Evolutionary conservation across 2,329 filamentous ascomycete genomes (phyloP), one percentile per base, ranked within the genome.

Genomic region (Monosporascus sp.): DNA sequence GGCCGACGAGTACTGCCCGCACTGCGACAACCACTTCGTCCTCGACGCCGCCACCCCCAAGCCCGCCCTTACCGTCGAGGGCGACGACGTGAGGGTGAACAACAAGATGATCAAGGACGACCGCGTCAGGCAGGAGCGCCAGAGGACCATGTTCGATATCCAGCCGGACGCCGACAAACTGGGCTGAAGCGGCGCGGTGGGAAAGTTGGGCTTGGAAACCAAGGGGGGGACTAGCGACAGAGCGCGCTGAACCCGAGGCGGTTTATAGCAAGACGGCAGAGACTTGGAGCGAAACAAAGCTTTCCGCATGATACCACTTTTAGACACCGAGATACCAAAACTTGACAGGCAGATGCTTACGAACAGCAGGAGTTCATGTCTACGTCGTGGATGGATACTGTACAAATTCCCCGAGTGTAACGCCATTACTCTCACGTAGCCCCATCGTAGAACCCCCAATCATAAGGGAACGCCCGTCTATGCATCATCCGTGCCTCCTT

Each of bases 21-120:
- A 97, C 76, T 99, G 94, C 78, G 94, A 99, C 70, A 99, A 99
- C 76, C 95, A 99, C 74, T 99, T 92, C 68, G 88, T 99, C 40
- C 79, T 99, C 59, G 92, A 97, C 5, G 95, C 94, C 50, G 73
- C 88, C 62, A 90, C 87, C 5, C 90, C 94, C 22, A 89, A 95
- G 73, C 83, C 92, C 9, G 82, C 88, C 37, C 75, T 99, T 50
- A 84, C 92, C 61, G 82, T 99, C 50, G 94, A 99, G 76, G 90
- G 93, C 56, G 93, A 95, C 58, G 95, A 99, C 73, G 86, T 86
- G 3, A 81, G 94, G 56, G 81, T 92, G 63, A 90, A 99, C 72
- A 84, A 83, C 65, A 84, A 88, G 75, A 97, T 99, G 90, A 78
- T 99, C 63, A 95, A 87, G 75, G 94, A 99, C 69, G 91, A 97